A percentile compares a stretch with the other conserved stretches of the same genome.
Evolutionary conservation across 2,329 filamentous ascomycete species (phyloP).

Genomic region (Fusarium pseudoanthophilum): DNA sequence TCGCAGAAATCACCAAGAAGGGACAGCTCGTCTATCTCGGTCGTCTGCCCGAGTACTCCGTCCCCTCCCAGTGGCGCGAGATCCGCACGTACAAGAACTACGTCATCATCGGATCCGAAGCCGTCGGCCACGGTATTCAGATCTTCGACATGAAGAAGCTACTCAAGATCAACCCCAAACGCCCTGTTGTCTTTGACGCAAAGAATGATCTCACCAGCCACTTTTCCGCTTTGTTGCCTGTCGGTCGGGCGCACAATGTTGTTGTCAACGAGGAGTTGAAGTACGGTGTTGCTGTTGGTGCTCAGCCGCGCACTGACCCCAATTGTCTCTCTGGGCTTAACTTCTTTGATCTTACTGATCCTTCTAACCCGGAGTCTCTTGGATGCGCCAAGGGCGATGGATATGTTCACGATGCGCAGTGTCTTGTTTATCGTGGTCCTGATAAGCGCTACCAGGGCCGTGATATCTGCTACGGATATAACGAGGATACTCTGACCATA

Average conservation of each 20-base stretch:
- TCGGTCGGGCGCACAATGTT: constrained; percentile 63
- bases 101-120: constrained; percentile 56
- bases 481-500: constrained; percentile 64
- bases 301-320: constrained; percentile 50
- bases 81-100: constrained; percentile 54
- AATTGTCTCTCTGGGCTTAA: constrained; percentile 63
- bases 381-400: constrained; percentile 66
- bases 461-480: constrained; percentile 68
- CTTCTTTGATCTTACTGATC: constrained; percentile 67
- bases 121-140: constrained; percentile 66
- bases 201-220: constrained; percentile 50
- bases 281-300: constrained; percentile 59
- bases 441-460: constrained; percentile 58
- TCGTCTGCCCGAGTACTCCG: constrained; percentile 56
- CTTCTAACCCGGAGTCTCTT: constrained; percentile 61
- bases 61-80: constrained; percentile 53
- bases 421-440: constrained; percentile 64
- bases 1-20: constrained; percentile 58
- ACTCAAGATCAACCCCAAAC: constrained; percentile 55
- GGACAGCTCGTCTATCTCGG: constrained; percentile 60
- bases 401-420: constrained; percentile 71
- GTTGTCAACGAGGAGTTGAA: constrained; percentile 60
- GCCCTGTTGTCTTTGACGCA: constrained; percentile 49
- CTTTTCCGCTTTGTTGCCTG: constrained; percentile 48
- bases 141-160: constrained; percentile 71